Evolutionary conservation across 2,329 filamentous ascomycete species (phyloP), one percentile per base, ranked within the genome.

Genomic region (Clonostachys solani): DNA sequence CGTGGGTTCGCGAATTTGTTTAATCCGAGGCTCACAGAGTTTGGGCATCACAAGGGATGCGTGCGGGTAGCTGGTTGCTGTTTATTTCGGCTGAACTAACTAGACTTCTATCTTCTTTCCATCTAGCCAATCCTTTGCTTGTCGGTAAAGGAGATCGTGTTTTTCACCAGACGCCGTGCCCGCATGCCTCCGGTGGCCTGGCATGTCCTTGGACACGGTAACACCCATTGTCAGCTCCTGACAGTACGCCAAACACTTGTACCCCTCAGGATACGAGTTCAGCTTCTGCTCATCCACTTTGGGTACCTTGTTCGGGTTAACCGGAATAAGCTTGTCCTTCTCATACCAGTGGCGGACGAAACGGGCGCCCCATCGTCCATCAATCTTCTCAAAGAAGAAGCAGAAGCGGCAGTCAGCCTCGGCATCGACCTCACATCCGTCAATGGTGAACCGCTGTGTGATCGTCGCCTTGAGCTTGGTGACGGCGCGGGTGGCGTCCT

Each of bases 381-480:
- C 57, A 3, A 57, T 47, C 52, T 69, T 71, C 44, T 69, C 65
- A 46, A 71, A 75, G 48, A 73, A 73, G 56, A 73, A 72, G 42
- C 59, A 66, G 52, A 75, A 74, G 1, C 68, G 65, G 49, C 72
- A 75, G 49, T 76, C 73, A 1, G 60, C 61, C 44, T 77, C 73
- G 0, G 66, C 71, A 46, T 76, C 73, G 6, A 71, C 65, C 49
- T 73, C 71, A 13, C 53, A 57, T 0, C 60, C 66, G 17, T 70
- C 65, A 4, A 74, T 55, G 2, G 55, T 52, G 49, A 76, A 75
- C 5, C 73, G 64, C 49, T 76, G 73, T 0, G 73, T 75, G 48
- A 75, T 75, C 4, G 67, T 75, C 0, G 72, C 72, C 51, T 77
- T 76, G 65, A 77, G 67, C 56, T 76, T 76, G 9, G 69, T 73